These are phyloP conservation scores for Colletotrichum liriopes DNA, from an alignment of 2,329 filamentous ascomycete genomes.

Conservation along the genomic window DNA sequence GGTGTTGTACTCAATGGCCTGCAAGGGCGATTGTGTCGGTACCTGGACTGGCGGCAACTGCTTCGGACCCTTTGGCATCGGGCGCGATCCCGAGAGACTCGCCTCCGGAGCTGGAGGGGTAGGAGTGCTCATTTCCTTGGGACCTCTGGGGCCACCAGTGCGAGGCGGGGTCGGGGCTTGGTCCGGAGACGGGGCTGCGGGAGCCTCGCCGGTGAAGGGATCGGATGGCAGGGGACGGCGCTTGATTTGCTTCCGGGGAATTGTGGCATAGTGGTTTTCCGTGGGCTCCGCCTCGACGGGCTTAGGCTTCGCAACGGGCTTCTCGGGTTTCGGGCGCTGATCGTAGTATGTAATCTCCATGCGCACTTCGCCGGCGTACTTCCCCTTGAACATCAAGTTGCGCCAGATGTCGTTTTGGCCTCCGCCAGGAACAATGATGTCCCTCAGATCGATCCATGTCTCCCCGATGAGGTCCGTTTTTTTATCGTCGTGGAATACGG, in stretches of 20 bases:
- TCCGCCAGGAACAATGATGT: slow-evolving; percentile 86
- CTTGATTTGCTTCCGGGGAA: slow-evolving; percentile 78
- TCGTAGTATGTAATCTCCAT: slow-evolving; percentile 99
- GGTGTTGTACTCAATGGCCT: slow-evolving; percentile 66
- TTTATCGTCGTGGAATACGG: slow-evolving; percentile 98
- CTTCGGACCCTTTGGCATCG: slow-evolving; percentile 54
- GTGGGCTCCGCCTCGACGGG: slow-evolving; percentile 46
- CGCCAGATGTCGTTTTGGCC: slow-evolving; percentile 98
- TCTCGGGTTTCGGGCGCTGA: slow-evolving; percentile 85
- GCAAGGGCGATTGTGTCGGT: slow-evolving; percentile 68
- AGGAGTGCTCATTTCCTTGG: slow-evolving; percentile 32
- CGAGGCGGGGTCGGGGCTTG: slow-evolving; percentile 64
- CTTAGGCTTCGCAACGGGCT: slow-evolving; percentile 71
- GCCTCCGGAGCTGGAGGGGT: slow-evolving; percentile 22
- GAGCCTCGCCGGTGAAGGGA: slow-evolving; percentile 73
- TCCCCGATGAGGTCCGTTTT: slow-evolving; percentile 97
- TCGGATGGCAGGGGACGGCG: slow-evolving; percentile 87
- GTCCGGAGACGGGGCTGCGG: slow-evolving; percentile 56
- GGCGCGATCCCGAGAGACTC: slow-evolving; percentile 36
- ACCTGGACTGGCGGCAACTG: slow-evolving; percentile 55
- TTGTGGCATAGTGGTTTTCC: slow-evolving; percentile 55
- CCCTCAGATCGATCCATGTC: slow-evolving; percentile 87
- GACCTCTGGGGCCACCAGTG: slow-evolving; percentile 44
- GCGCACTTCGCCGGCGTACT: slow-evolving; percentile 95
- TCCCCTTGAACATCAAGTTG: slow-evolving; percentile 86